Evolutionary conservation across 148 eudicot species (phyloP), one percentile per base, ranked within the genome.

Genomic region (Heliosperma pusillum): DNA sequence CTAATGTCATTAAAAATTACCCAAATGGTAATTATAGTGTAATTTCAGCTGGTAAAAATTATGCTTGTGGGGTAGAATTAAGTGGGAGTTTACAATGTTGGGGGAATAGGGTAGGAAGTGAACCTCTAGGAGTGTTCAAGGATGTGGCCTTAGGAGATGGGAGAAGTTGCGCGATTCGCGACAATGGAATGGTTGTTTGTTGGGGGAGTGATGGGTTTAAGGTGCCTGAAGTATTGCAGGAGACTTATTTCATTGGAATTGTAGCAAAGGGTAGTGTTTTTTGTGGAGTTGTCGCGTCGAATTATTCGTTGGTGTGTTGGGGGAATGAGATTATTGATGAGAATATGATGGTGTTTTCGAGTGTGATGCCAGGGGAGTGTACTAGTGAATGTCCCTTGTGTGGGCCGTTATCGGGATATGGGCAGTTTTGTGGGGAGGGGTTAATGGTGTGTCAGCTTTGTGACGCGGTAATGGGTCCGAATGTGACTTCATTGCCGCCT

Each of bases 291-390:
- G 22, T n/a, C 57, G 42, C 71, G 1, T 69, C 80, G 10, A 83
- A 91, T 77, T 80, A 27, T 27, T 85, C 93, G 13, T 59, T 93
- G 65, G 22, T 80, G 74, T 93, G 98, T 76, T 93, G 98, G 98
- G 97, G 97, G 0, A 80, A 74, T 73, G 85, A 72, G 57, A 42
- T 21, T 30, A 65, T 84, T 53, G 82, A 83, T 76, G 19, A 73
- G 9, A 78, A 66, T 72, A 21, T 78, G 3, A 15, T 81, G 64
- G 84, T 88, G 24, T 82, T 86, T 33, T 27, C 71, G n/a, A 70
- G 68, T 63, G 93, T 89, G 24, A 58, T 89, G 77, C 97, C 98
- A 0, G 97, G 97, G 40, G 56, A 79, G 15, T 91, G 97, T 80
- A 76, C 57, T 26, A 83, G 67, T 13, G 40, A 73, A 0, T 93